A percentile compares a stretch with the other conserved stretches of the same genome.
These are phyloP conservation scores for Blakeslea trispora DNA, from an alignment of 371 early-diverging fungal species.

Conservation along the genomic window DNA sequence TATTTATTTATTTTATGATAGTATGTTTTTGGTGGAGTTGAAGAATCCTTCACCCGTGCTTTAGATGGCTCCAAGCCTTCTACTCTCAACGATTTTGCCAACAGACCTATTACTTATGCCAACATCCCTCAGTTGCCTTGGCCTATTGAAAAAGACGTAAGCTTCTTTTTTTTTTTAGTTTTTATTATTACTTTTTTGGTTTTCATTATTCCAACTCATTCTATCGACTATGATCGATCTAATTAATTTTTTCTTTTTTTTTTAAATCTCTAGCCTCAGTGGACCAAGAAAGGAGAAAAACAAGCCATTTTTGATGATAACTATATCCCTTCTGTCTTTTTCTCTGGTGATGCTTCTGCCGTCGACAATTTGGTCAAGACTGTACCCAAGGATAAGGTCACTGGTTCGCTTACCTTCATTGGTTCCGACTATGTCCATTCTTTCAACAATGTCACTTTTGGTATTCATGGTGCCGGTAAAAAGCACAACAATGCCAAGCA, in stretches of 20 bases:
- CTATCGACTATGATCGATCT: no score
- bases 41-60: constrained; percentile 51
- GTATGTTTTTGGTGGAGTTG: constrained; percentile 48
- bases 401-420: constrained; percentile 45
- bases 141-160: constrained; percentile 44
- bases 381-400: constrained; percentile 22
- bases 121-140: constrained; percentile 54
- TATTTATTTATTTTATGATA: constrained; percentile 8
- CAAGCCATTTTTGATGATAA: constrained; percentile 51
- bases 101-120: constrained; percentile 56
- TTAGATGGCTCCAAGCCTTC: constrained; percentile 30
- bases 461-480: constrained; percentile 57
- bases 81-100: constrained; percentile 52
- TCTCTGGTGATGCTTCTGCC: constrained; percentile 32
- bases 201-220: no score
- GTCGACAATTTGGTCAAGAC: constrained; percentile 35
- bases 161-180: constrained; percentile 5
- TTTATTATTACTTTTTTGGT: background rate
- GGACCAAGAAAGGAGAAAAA: constrained; percentile 48
- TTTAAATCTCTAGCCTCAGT: constrained; percentile 42
- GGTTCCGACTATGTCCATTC: constrained; percentile 45
- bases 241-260: no score
- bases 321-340: constrained; percentile 54
- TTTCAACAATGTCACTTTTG: constrained; percentile 42
- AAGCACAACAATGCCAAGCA: constrained; percentile 62